These are phyloP conservation scores for Epipyxis sp. DNA, from an alignment of 108 stramenopile species.

Conservation along the genomic window DNA sequence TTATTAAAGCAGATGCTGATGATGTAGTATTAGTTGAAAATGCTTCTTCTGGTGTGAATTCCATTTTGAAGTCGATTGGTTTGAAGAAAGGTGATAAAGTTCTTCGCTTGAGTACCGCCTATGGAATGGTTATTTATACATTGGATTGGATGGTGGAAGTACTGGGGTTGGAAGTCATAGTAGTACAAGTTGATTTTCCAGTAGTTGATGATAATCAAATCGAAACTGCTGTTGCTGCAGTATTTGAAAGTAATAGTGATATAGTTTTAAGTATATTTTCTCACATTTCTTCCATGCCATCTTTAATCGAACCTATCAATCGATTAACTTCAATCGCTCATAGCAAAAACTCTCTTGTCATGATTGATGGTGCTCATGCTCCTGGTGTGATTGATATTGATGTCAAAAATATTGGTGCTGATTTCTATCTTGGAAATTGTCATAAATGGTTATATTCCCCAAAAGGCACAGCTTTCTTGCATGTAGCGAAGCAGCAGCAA, in stretches of 20 bases:
- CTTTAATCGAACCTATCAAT: background rate
- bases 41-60: conserved; percentile 15
- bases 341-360: background rate
- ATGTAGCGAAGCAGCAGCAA: background rate
- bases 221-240: background rate
- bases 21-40: conserved; percentile 9
- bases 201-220: background rate
- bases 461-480: conserved; percentile 10
- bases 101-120: background rate
- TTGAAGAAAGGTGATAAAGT: conserved; percentile 20
- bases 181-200: background rate
- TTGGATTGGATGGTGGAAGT: background rate
- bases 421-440: conserved; percentile 14
- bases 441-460: conserved; percentile 3
- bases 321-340: background rate
- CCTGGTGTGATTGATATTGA: conserved; percentile 3
- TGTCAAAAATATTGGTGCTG: background rate
- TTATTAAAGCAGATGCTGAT: background rate
- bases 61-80: background rate
- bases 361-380: conserved; percentile 20
- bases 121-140: background rate
- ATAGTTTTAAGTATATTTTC: background rate
- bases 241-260: background rate
- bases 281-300: conserved; percentile 12
- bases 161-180: background rate